A percentile compares a stretch with the other conserved stretches of the same genome.
These are phyloP conservation scores for Heterobasidion annosum DNA, from an alignment of 1,284 basidiomycete species.

Conservation along the genomic window DNA sequence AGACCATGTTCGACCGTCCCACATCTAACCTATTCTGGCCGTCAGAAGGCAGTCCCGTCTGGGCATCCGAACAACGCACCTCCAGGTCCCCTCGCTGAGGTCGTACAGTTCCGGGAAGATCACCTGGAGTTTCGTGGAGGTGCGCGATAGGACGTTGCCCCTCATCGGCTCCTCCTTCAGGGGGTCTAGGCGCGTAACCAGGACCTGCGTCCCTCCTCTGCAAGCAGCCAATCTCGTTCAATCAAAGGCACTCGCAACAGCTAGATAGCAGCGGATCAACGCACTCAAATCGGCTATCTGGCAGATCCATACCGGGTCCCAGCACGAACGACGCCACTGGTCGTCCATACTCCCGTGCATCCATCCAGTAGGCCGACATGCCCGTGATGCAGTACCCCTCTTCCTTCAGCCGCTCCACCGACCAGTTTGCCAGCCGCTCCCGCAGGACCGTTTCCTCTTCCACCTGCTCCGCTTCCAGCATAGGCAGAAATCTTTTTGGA, in stretches of 20 bases:
- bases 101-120: slow-evolving; percentile 48
- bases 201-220: slow-evolving; percentile 58
- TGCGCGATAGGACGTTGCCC: slow-evolving; percentile 47
- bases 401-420: slow-evolving; percentile 41
- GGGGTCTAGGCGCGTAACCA: slow-evolving; percentile 57
- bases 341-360: slow-evolving; percentile 48
- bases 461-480: slow-evolving; percentile 56
- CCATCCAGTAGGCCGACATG: slow-evolving; percentile 56
- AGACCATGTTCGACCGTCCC: slow-evolving; percentile 58
- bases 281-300: slow-evolving; percentile 56
- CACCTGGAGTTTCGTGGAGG: slow-evolving; percentile 43
- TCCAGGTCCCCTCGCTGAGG: slow-evolving; percentile 43
- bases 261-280: slow-evolving; percentile 15
- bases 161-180: slow-evolving; percentile 38
- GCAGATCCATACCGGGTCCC: slow-evolving; percentile 48
- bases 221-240: not conserved
- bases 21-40: slow-evolving; percentile 68
- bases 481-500: slow-evolving; percentile 45
- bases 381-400: slow-evolving; percentile 67
- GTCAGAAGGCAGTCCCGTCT: not conserved
- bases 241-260: not conserved
- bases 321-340: slow-evolving; percentile 53
- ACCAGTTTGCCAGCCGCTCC: slow-evolving; percentile 60
- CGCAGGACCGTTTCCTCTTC: slow-evolving; percentile 51
- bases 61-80: slow-evolving; percentile 22